Percentiles rank a stretch among this genome's conserved stretches.
phyloP scores from a whole-genome alignment of 2,329 filamentous ascomycete genomes.

The Zopfia rhizophila region DNA sequence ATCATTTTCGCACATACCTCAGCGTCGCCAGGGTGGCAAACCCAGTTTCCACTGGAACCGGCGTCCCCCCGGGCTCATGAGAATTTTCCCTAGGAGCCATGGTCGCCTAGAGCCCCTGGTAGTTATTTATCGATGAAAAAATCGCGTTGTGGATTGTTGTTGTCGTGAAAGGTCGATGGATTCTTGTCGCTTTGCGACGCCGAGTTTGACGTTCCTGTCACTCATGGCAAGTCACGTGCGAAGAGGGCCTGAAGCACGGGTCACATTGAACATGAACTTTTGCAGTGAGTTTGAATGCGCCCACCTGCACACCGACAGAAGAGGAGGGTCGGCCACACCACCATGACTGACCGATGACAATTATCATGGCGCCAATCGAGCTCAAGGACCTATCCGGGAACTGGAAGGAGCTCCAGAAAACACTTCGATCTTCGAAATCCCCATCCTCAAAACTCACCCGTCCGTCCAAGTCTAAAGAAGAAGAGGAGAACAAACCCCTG shows the following conservation, averaged over 20 bases:
- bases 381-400: constrained; percentile 64
- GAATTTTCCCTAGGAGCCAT: constrained; percentile 68
- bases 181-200: constrained; percentile 10
- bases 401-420: constrained; percentile 81
- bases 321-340: constrained; percentile 28
- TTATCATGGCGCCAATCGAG: constrained; percentile 53
- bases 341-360: constrained; percentile 41
- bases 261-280: constrained; percentile 32
- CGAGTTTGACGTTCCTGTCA: constrained; percentile 30
- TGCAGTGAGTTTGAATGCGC: constrained; percentile 21
- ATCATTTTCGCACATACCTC: constrained; percentile 64
- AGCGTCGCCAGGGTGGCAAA: constrained; percentile 87
- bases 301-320: constrained; percentile 22
- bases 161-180: constrained; percentile 37
- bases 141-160: constrained; percentile 39
- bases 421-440: constrained; percentile 53
- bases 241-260: constrained; percentile 25
- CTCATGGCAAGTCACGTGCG: constrained; percentile 21
- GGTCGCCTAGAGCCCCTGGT: constrained; percentile 17
- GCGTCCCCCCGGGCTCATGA: constrained; percentile 64
- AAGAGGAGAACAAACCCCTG: constrained; percentile 34
- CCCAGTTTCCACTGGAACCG: constrained; percentile 75
- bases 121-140: constrained; percentile 27
- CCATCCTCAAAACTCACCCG: constrained; percentile 39
- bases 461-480: constrained; percentile 41